Conservation (phyloP, 1,284 basidiomycete genomes). For the Schizophyllum commune region DNA sequence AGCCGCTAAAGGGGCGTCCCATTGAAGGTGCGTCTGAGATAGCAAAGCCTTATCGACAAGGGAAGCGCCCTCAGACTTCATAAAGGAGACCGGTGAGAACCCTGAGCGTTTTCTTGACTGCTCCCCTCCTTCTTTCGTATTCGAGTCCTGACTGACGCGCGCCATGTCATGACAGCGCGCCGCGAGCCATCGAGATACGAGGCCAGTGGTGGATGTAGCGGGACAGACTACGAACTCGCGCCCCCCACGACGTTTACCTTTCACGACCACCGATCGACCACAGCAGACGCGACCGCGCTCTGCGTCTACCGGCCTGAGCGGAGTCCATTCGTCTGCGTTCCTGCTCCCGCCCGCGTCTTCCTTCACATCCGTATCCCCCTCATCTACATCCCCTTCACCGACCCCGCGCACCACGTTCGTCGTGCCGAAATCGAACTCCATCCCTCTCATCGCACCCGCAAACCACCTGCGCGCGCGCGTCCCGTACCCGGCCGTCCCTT, state of each 20-base stretch:
- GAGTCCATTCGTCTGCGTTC: conserved; percentile 5
- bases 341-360: conserved; percentile 11
- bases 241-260: not conserved
- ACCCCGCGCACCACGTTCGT: conserved; percentile 8
- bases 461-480: conserved; percentile 11
- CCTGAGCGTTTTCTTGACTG: not conserved
- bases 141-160: not conserved
- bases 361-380: conserved; percentile 10
- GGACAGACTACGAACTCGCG: not conserved
- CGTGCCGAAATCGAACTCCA: conserved; percentile 15
- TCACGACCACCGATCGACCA: not conserved
- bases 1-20: not conserved
- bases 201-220: not conserved
- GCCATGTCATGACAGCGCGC: not conserved
- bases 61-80: not conserved
- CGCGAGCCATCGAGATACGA: not conserved
- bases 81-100: not conserved
- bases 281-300: not conserved
- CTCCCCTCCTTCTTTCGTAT: not conserved
- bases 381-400: conserved; percentile 9
- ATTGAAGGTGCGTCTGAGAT: not conserved
- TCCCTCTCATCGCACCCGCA: conserved; percentile 13
- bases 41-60: not conserved
- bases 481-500: conserved; percentile 1
- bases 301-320: not conserved